Conservation (phyloP, 164 flowering plant genomes). For the Umbilicus rupestris region DNA sequence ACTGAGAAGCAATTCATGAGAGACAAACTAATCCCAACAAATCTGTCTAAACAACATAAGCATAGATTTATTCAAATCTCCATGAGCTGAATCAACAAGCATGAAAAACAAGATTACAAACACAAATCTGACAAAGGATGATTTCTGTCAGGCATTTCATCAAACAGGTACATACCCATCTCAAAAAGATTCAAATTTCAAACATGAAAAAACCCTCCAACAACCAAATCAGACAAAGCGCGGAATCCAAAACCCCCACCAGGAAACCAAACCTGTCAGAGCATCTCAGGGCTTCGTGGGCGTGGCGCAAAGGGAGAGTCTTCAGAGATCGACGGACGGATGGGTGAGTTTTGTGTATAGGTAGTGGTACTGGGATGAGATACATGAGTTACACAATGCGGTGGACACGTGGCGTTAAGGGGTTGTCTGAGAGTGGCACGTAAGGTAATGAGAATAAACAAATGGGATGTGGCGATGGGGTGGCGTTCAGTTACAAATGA, state of each 20-base stretch:
- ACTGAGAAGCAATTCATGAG: neutral
- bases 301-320: neutral
- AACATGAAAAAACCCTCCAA: neutral
- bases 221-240: neutral
- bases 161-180: neutral
- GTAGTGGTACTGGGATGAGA: neutral
- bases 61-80: neutral
- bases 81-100: neutral
- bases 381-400: neutral
- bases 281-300: neutral
- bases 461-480: neutral
- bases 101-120: neutral
- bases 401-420: constrained; percentile 3
- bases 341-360: neutral
- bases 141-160: neutral
- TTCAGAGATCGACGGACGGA: neutral
- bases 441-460: neutral
- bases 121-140: neutral
- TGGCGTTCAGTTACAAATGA: neutral
- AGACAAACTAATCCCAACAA: neutral
- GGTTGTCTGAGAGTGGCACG: constrained; percentile 5
- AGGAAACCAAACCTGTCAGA: neutral
- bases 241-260: neutral
- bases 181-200: neutral
- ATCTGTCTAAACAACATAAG: neutral